Evolutionary conservation across 2,329 filamentous ascomycete genomes (phyloP), one percentile per base, ranked within the genome.

Genomic region (Fusarium sp.): DNA sequence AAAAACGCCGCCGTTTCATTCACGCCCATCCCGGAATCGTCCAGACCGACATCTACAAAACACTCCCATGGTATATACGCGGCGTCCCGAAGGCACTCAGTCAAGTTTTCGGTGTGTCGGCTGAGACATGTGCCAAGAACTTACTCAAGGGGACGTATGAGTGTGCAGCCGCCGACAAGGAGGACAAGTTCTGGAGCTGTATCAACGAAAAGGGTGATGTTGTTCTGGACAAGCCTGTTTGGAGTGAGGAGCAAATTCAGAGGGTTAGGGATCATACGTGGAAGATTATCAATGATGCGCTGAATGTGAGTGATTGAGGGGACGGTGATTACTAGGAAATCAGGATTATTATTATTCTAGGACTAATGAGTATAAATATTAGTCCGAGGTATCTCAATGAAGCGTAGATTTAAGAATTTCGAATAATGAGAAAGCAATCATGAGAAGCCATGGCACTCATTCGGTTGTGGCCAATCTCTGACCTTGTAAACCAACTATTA

Each of bases 1-100:
- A 31, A 7, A 53, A 29, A 6, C 72, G 27, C 20, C 71, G 77
- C 2, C 75, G 79, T 31, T 87, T 84, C 57, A 71, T 85, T 0
- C 84, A 87, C 49, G 81, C 82, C 0, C 80, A 73, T 11, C 85
- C 85, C 0, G 84, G 84, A 2, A 24, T 77, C 3, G 85, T 87
- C 16, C 77, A 78, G 3, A 83, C 84, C 0, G 77, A 78, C 3
- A 31, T 83, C 4, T 20, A 40, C 22, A 55, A 67, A 4, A 69
- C 74, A 2, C 69, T 85, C 0, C 83, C 83, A 1, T 76, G 74
- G 78, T 79, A 80, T 46, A 20, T 80, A 14, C 78, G 79, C 6
- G 20, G 71, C 1, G 20, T 67, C 16, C 24, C 55, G 0, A 46
- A 66, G 11, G 60, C 73, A 0, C 6, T 80, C 16, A 55, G 17